Evolutionary conservation across 2,329 filamentous ascomycete species (phyloP), one percentile per base, ranked within the genome.

Genomic region (Stachybotrys chartarum): DNA sequence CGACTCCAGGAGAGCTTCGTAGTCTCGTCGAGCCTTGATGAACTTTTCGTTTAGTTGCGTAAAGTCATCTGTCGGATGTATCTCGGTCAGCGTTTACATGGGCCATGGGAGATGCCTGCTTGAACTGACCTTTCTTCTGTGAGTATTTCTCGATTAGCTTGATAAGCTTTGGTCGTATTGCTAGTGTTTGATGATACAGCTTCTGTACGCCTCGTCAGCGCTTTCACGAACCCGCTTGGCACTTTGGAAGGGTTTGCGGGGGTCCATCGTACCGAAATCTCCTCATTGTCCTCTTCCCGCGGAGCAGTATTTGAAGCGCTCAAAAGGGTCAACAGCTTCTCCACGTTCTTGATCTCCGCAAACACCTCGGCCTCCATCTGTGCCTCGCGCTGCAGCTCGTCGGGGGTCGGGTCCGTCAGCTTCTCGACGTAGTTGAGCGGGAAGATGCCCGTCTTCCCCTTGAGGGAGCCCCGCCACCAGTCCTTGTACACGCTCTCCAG

Each of bases 371-470:
- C 79, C 73, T 99, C 94, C 87, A 96, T 97, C 69, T 96, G 90
- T 3, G 94, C 93, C 75, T 99, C 94, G 55, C 90, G 85, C 72
- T 97, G 91, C 62, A 99, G 73, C 78, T 99, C 94, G 63, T 97
- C 93, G 17, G 87, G 86, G 0, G 94, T 97, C 6, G 94, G 94
- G 67, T 99, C 94, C 55, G 92, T 86, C 60, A 99, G 78, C 73
- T 99, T 99, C 75, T 99, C 94, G 16, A 99, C 94, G 67, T 99
- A 99, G 75, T 99, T 99, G 61, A 99, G 81, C 7, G 94, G 94
- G 72, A 99, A 99, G 61, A 99, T 99, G 63, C 94, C 94, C 7
- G 91, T 97, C 72, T 97, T 91, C 18, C 94, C 94, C 68, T 92
- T 86, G 57, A 99, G 77, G 47, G 92, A 96, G 1, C 94, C 94